Conservation (phyloP, 2,329 filamentous ascomycete species). For the Colletotrichum somersetense region DNA sequence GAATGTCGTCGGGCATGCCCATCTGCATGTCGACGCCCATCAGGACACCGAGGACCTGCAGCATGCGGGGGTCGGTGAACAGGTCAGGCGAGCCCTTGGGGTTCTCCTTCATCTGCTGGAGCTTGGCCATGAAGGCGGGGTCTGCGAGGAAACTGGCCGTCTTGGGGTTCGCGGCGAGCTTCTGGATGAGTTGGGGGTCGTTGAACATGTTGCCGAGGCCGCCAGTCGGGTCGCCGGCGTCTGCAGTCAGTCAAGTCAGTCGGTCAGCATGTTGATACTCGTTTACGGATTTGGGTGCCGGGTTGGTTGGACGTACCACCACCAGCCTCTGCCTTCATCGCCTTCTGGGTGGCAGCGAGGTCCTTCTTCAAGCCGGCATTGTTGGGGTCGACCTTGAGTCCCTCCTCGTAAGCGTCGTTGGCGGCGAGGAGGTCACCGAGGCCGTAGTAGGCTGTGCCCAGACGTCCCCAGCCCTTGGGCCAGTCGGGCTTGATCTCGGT, state of each 20-base stretch:
- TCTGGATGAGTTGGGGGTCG: conserved; percentile 89
- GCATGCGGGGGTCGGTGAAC: conserved; percentile 90
- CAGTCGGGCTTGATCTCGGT: conserved; percentile 97
- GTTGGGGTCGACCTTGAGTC: conserved; percentile 90
- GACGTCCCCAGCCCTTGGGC: conserved; percentile 96
- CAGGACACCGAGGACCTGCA: conserved; percentile 93
- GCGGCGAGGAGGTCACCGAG: conserved; percentile 87
- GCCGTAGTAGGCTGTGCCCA: conserved; percentile 91
- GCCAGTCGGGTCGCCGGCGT: conserved; percentile 73
- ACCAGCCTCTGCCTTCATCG: conserved; percentile 81
- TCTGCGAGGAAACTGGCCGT: conserved; percentile 86
- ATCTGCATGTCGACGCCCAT: conserved; percentile 91
- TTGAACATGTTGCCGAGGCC: conserved; percentile 94
- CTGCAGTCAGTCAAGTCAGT: conserved; percentile 39
- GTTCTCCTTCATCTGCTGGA: conserved; percentile 85
- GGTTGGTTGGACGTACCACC: conserved; percentile 21
- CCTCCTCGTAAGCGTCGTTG: conserved; percentile 91
- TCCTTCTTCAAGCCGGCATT: conserved; percentile 96
- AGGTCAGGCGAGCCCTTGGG: conserved; percentile 82
- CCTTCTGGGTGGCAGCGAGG: conserved; percentile 85
- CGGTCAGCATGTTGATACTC: conserved; percentile 16
- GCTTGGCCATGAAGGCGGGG: conserved; percentile 88
- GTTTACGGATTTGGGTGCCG: too few relatives aligned
- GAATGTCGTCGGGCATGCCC: conserved; percentile 53
- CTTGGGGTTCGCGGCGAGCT: conserved; percentile 95